Evolutionary conservation across 257 asterid species (phyloP), one percentile per base, ranked within the genome.

Genomic region (Solanum clarkiae): DNA sequence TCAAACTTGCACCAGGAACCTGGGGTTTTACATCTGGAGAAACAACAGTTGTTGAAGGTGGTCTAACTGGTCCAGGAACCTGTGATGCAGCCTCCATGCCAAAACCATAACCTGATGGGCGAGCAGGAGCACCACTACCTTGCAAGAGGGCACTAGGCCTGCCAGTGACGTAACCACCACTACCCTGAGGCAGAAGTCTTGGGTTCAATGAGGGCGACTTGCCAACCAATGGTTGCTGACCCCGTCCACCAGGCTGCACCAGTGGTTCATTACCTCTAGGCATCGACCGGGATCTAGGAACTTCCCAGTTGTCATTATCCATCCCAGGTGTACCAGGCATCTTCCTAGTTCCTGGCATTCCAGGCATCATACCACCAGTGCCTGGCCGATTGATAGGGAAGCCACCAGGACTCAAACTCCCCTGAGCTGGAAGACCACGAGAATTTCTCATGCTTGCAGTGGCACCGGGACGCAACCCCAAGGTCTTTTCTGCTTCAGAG

Each of bases 391-490:
- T 95, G 87, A 93, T 87, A 24, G 97, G 94, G 90, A 89, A 90
- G 60, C 95, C 97, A 56, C 92, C 87, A 26, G 98, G 95, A 85
- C 94, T 88, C 42, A 90, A 81, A 83, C 82, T 87, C 45, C 95
- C 98, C 86, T 89, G 97, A 57, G 89, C 93, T 79, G 95, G 84
- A 80, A 92, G 85, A 72, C 83, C 91, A 84, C 96, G 94, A 44
- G 86, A 89, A 86, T 92, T 93, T 82, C 98, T 91, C 60, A 95
- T 95, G 86, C 91, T 89, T 88, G 98, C 98, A 72, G 96, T 91
- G 55, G 98, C 95, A 86, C 99, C 99, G 0, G 98, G 98, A 53
- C 99, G 99, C 80, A 97, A 85, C 51, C 99, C 99, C 85, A 97
- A 63, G 81, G 89, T 94, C 88, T 91, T 97, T 87, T 95, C 99